Base-by-base conservation (phyloP, 257 asterid species). In the Petrea volubilis region DNA sequence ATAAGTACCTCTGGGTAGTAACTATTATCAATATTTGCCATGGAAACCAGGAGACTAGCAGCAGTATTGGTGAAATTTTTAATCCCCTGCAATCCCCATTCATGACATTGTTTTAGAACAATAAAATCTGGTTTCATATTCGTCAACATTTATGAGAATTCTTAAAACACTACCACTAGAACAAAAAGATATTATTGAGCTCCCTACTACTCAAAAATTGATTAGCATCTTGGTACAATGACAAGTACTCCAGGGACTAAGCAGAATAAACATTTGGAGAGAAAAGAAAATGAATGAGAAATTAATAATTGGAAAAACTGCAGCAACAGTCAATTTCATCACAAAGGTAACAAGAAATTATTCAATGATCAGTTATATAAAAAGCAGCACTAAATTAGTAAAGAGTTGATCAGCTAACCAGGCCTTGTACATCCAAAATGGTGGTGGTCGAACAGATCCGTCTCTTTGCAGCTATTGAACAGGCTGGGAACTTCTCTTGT, bases 351-450 rank as follows among this genome's bases (percentile, higher is more conserved):
- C 28, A 56, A 73, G 55, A 63, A 13, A 49, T 9, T 1, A 36
- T 52, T 34, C 43, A 14, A 66, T 12, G 50, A 44, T 12, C 3
- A 1, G 18, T 44, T 44, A 33, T 57, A 57, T 33, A 57, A 57
- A 21, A 38, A 55, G 5, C 41, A 41, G 53, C 43, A 27, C 23
- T 28, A 50, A 60, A 17, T 66, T 18, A 46, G 10, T 43, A 11
- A 11, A 65, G 25, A 58, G 73, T 44, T 52, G 29, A 63, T 41
- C 66, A 78, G 78, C 93, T 34, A 67, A 95, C 99, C 87, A 95
- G 83, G 93, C 97, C 98, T 71, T 95, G 95, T 67, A 92, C 99
- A 57, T 95, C 99, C 86, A 95, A 79, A 72, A 95, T 80, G 55
- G 99, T 87, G 74, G 96, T 92, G 31, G 90, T 83, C 49, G 99